Percentiles rank a stretch among this genome's conserved stretches.
phyloP scores from a whole-genome alignment of 345 rosid species.

The Microcos paniculata region DNA sequence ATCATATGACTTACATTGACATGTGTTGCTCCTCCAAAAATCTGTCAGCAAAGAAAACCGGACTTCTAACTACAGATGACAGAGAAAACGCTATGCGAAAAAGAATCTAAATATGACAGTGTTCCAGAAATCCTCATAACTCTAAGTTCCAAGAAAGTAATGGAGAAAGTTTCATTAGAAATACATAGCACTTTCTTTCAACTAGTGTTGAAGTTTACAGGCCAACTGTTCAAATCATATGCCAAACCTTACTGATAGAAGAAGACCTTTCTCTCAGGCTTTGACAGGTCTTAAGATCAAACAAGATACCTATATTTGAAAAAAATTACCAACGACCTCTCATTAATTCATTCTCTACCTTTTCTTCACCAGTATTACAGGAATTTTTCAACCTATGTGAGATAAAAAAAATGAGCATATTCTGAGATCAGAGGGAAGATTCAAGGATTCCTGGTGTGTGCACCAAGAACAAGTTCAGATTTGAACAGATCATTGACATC shows the following conservation, averaged over 20 bases:
- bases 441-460: not conserved
- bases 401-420: not conserved
- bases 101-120: not conserved
- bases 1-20: constrained; percentile 92
- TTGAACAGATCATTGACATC: not conserved
- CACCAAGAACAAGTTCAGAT: not conserved
- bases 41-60: constrained; percentile 45
- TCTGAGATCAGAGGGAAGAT: not conserved
- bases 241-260: not conserved
- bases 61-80: not conserved
- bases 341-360: not conserved
- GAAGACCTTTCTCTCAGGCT: constrained; percentile 1
- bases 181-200: not conserved
- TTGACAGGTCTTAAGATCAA: not conserved
- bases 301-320: not conserved
- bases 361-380: not conserved
- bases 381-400: not conserved
- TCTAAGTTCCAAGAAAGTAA: not conserved
- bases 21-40: constrained; percentile 77
- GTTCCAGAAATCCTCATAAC: not conserved
- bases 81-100: not conserved
- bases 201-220: not conserved
- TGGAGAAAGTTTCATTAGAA: not conserved
- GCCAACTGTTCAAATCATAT: not conserved
- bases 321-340: not conserved